Evolutionary conservation across 2,329 filamentous ascomycete genomes (phyloP), one percentile per base, ranked within the genome.

Genomic region (Cordyceps cicadae): DNA sequence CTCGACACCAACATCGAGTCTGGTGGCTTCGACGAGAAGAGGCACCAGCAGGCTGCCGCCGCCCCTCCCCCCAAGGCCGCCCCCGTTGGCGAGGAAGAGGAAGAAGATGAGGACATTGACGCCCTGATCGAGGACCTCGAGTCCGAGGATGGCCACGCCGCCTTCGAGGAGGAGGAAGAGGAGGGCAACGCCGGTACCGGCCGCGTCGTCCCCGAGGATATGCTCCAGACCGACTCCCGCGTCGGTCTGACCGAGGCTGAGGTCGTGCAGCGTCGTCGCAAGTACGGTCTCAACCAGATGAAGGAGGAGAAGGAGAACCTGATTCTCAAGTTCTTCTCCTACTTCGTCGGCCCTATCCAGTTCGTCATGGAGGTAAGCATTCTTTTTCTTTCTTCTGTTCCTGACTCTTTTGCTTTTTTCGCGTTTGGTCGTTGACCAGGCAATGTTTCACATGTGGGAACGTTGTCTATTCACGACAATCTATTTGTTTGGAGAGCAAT

Each of bases 271-370:
- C 77, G 79, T 55, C 82, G 87, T 62, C 87, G 84, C 77, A 90
- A 89, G 74, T 89, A 87, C 72, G 91, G 91, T 73, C 80, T 89
- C 71, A 96, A 96, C 74, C 86, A 90, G 74, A 91, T 96, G 89
- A 92, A 89, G 76, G 90, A 95, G 77, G 89, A 93, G 79, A 92
- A 91, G 77, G 88, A 92, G 76, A 95, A 92, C 70, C 70, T 92
- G 62, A 75, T 92, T 63, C 81, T 94, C 70, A 94, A 95, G 80
- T 95, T 96, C 75, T 75, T 85, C 69, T 81, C 82, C 68, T 94
- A 89, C 79, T 95, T 95, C 74, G 79, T 94, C 60, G 92, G 92
- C 66, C 92, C 92, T 26, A 93, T 96, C 66, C 91, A 95, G 74
- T 93, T 93, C 75, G 91, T 96, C 72, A 96, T 96, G 91, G 89